Evolutionary conservation across 2,329 filamentous ascomycete species (phyloP).

Genomic region (Talaromyces islandicus): DNA sequence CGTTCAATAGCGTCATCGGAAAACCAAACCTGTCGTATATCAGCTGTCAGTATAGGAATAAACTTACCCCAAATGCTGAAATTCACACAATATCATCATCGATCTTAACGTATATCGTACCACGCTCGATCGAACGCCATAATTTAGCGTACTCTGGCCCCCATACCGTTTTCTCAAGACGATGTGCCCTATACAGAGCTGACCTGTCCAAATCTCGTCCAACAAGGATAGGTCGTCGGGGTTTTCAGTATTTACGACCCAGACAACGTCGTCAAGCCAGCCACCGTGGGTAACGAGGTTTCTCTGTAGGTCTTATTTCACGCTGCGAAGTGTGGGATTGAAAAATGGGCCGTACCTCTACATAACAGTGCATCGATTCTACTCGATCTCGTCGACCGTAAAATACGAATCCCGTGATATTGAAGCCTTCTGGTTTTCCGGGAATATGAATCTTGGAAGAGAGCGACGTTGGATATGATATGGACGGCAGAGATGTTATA

Average conservation of each 20-base stretch:
- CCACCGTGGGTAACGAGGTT: neutral
- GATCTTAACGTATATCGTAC: slow-evolving; percentile 3
- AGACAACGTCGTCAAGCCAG: slow-evolving; percentile 3
- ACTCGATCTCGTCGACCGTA: neutral
- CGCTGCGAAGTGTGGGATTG: neutral
- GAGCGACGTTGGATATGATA: neutral
- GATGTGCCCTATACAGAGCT: neutral
- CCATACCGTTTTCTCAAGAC: neutral
- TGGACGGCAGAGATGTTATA: too few relatives aligned
- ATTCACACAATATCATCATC: slow-evolving; percentile 2
- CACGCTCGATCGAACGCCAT: neutral
- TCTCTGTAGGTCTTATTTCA: neutral
- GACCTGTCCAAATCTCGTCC: neutral
- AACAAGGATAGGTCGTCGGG: neutral
- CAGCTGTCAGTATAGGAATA: neutral
- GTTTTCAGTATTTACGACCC: neutral
- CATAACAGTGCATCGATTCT: slow-evolving; percentile 2
- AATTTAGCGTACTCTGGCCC: neutral
- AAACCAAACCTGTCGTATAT: neutral
- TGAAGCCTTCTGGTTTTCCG: neutral
- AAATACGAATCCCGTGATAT: neutral
- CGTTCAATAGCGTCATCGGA: neutral
- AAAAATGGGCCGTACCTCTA: neutral
- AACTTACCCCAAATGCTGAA: too few relatives aligned
- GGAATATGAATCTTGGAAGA: neutral